Percentiles rank a stretch among this genome's conserved stretches.
phyloP scores from a whole-genome alignment of 1,284 basidiomycete genomes.

The Cerioporus squamosus region DNA sequence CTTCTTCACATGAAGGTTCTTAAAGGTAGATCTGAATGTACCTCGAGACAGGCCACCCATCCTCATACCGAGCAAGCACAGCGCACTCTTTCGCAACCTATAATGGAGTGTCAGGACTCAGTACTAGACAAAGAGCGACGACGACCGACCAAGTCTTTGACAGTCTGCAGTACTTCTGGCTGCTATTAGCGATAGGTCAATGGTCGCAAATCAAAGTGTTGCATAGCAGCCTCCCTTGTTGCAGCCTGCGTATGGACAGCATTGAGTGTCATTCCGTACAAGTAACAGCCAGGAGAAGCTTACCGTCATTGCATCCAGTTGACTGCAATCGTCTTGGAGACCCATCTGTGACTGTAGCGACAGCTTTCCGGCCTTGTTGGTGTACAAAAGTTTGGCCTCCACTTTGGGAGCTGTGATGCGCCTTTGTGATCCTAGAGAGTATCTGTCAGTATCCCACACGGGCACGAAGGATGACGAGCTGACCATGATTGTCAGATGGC shows the following conservation, averaged over 20 bases:
- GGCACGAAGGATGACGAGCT: too few species aligned
- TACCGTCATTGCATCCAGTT: not conserved
- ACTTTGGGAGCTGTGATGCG: not conserved
- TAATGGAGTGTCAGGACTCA: not conserved
- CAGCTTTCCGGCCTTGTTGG: too few species aligned
- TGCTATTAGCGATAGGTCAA: not conserved
- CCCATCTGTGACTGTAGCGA: conserved; percentile 1
- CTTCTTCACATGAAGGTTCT: not conserved
- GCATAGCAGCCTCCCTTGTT: not conserved
- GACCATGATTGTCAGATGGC: too few species aligned
- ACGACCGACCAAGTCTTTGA: not conserved
- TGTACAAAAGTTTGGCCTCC: not conserved
- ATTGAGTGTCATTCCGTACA: not conserved
- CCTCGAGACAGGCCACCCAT: not conserved
- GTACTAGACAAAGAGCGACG: not conserved
- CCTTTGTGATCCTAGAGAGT: not conserved
- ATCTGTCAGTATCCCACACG: too few species aligned
- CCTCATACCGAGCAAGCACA: not conserved
- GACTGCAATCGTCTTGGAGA: not conserved
- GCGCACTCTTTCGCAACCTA: not conserved
- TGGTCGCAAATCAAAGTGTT: not conserved
- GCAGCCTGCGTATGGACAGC: not conserved
- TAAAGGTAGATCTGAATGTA: conserved; percentile 1
- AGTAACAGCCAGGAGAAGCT: not conserved
- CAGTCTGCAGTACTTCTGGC: not conserved